Percentiles rank a stretch among this genome's conserved stretches.
Evolutionary conservation across 345 rosid genomes (phyloP).

Genomic region (Aegle marmelos): DNA sequence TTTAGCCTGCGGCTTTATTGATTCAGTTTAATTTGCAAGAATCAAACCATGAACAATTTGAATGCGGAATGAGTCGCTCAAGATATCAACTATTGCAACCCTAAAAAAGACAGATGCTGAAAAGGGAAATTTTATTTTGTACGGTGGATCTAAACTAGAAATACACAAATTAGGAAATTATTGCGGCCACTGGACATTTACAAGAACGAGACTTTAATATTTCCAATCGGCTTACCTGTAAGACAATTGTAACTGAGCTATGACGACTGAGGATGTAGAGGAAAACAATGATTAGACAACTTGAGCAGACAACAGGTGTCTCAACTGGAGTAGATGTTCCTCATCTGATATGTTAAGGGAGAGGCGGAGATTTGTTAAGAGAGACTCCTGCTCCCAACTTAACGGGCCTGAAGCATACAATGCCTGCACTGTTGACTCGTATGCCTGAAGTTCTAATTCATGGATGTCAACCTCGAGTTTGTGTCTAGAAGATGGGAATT

Average conservation of each 20-base stretch:
- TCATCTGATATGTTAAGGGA: constrained; percentile 43
- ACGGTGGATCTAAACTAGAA: not conserved
- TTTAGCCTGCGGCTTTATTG: no score
- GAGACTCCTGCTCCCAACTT: constrained; percentile 43
- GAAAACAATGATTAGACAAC: constrained; percentile 12
- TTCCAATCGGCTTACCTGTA: not conserved
- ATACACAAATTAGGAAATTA: not conserved
- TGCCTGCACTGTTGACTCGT: constrained; percentile 33
- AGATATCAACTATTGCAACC: not conserved
- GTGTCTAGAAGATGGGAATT: constrained; percentile 8
- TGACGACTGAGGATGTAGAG: not conserved
- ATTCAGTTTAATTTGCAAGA: not conserved
- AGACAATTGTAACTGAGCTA: not conserved
- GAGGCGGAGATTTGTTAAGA: constrained; percentile 42
- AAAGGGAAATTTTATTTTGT: not conserved
- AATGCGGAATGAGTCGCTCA: not conserved
- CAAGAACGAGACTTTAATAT: not conserved
- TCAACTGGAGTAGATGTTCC: constrained; percentile 40
- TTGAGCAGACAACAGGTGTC: constrained; percentile 31
- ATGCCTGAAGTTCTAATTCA: constrained; percentile 36
- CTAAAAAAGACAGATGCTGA: not conserved
- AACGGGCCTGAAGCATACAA: constrained; percentile 46
- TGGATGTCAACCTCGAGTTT: constrained; percentile 27
- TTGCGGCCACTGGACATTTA: constrained; percentile 5
- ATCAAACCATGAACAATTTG: not conserved